Evolutionary conservation across 192 early-diverging fungal genomes (phyloP).

Genomic region (Entomortierella chlamydospora): DNA sequence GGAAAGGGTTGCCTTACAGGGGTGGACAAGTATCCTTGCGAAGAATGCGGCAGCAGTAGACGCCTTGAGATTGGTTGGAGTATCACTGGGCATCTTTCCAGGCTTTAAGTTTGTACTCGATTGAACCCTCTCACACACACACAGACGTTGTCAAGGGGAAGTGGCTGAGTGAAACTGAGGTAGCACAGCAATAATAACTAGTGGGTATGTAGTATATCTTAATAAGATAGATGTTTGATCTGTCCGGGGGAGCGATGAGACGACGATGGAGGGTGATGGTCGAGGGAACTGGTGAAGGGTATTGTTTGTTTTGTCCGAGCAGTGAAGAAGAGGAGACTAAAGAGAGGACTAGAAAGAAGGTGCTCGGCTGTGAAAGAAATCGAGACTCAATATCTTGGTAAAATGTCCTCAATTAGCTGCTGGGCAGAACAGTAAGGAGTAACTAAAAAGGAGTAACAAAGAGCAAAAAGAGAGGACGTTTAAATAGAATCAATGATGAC

Average conservation of each 20-base stretch:
- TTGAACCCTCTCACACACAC: background rate
- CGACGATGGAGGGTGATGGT: background rate
- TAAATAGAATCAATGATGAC: no score
- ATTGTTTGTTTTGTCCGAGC: background rate
- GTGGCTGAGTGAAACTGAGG: no score
- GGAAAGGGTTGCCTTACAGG: no score
- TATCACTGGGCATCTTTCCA: constrained; percentile 41
- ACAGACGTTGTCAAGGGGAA: background rate
- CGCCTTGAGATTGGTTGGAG: constrained; percentile 33
- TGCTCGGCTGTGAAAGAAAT: no score
- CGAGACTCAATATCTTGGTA: no score
- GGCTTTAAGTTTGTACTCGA: background rate
- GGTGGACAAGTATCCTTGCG: constrained; percentile 47
- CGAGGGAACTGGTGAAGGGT: background rate
- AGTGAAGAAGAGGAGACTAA: background rate
- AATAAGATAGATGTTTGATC: background rate
- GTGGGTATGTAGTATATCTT: no score
- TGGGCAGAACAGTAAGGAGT: no score
- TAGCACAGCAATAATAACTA: no score
- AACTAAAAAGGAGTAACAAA: no score
- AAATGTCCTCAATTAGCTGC: no score
- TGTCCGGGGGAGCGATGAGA: background rate
- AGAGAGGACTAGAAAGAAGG: background rate
- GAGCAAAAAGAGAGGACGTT: no score
- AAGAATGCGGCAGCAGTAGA: constrained; percentile 43